Evolutionary conservation across 2,329 filamentous ascomycete species (phyloP).

Genomic region (Mollisiaceae sp.): DNA sequence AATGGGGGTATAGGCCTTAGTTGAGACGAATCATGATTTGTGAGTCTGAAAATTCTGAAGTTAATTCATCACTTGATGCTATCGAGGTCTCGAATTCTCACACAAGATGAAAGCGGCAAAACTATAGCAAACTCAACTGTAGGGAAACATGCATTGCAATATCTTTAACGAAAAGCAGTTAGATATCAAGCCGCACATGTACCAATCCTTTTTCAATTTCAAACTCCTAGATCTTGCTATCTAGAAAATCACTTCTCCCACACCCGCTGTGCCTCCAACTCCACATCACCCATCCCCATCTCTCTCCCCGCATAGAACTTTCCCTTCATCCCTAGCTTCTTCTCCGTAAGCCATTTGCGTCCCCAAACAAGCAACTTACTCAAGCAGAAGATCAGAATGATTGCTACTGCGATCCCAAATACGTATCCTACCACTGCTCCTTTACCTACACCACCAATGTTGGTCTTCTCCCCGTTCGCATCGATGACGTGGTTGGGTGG

Average conservation of each 20-base stretch:
- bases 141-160: no score
- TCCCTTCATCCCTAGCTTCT: conserved; percentile 47
- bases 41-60: no score
- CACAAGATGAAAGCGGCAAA: no score
- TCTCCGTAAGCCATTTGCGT: conserved; percentile 47
- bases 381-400: conserved; percentile 35
- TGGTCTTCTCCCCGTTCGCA: conserved; percentile 23
- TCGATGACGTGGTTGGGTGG: conserved; percentile 14
- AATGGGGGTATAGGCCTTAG: no score
- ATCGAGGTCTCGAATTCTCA: no score
- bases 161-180: background rate
- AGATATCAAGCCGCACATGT: background rate
- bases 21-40: no score
- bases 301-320: conserved; percentile 42
- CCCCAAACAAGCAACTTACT: conserved; percentile 24
- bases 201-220: background rate
- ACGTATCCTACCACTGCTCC: conserved; percentile 35
- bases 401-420: conserved; percentile 38
- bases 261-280: conserved; percentile 35
- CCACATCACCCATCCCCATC: conserved; percentile 32
- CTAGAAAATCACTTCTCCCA: conserved; percentile 32
- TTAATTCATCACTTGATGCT: no score
- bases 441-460: conserved; percentile 28
- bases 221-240: background rate
- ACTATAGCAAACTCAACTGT: no score